These are phyloP conservation scores for Xerophyta viscosa DNA, from an alignment of 106 monocot genomes.

Conservation along the genomic window DNA sequence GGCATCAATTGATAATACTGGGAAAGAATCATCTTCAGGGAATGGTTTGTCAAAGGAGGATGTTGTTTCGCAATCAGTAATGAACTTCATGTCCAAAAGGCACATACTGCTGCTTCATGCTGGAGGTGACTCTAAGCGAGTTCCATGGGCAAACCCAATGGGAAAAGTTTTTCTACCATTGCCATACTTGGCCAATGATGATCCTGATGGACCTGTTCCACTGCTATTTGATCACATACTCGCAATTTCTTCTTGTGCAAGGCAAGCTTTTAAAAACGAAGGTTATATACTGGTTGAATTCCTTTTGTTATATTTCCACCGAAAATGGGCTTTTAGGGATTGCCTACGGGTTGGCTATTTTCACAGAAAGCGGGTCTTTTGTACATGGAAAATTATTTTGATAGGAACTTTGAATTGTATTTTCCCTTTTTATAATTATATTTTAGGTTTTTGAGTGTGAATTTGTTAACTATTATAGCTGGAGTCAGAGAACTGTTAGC, in stretches of 20 bases:
- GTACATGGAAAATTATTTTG: too few species aligned
- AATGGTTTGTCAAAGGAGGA: slow-evolving; percentile 9
- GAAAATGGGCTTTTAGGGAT: too few species aligned
- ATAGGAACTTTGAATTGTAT: too few species aligned
- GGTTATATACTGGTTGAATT: slow-evolving; percentile 41
- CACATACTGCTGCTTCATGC: slow-evolving; percentile 93
- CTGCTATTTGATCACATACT: slow-evolving; percentile 98
- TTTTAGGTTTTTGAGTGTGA: too few species aligned
- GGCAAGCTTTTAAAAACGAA: slow-evolving; percentile 87
- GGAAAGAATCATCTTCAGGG: too few species aligned
- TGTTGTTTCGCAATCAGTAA: slow-evolving; percentile 6
- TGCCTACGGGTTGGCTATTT: too few species aligned
- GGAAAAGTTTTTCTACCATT: slow-evolving; percentile 94
- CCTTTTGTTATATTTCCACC: slow-evolving; percentile 20
- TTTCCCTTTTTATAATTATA: too few species aligned
- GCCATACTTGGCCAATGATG: slow-evolving; percentile 78
- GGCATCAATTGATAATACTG: slow-evolving; percentile 16
- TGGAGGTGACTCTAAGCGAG: slow-evolving; percentile 95
- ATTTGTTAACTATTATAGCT: too few species aligned
- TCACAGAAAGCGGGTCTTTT: too few species aligned
- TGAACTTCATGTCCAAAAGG: slow-evolving; percentile 45
- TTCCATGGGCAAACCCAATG: slow-evolving; percentile 99
- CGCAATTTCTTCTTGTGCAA: slow-evolving; percentile 92
- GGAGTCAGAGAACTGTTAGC: too few species aligned
- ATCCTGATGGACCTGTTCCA: slow-evolving; percentile 90